Evolutionary conservation across 768 basidiomycete genomes (phyloP).

Genomic region (Leccinum obscurum): DNA sequence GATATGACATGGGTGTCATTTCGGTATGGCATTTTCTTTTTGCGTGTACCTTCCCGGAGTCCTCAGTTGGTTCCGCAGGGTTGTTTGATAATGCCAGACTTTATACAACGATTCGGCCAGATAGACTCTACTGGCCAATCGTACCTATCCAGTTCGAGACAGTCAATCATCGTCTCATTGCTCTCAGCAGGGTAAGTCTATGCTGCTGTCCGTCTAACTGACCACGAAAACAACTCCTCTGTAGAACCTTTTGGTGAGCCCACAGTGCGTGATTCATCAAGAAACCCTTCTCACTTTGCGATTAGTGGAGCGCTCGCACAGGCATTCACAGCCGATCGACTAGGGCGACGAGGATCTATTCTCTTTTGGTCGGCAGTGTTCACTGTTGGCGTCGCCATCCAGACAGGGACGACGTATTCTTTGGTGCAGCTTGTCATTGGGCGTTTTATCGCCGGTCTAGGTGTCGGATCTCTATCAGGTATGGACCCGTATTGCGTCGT

Average conservation of each 20-base stretch:
- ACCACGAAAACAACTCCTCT: not conserved
- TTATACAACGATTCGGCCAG: conserved; percentile 67
- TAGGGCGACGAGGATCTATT: conserved; percentile 72
- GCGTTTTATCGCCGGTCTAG: conserved; percentile 74
- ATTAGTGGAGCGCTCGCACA: conserved; percentile 62
- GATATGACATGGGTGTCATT: conserved; percentile 78
- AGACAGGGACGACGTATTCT: conserved; percentile 62
- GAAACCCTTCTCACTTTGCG: conserved; percentile 3
- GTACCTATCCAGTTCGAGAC: conserved; percentile 59
- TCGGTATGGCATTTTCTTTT: conserved; percentile 44
- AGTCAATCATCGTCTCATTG: conserved; percentile 77
- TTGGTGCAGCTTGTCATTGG: conserved; percentile 69
- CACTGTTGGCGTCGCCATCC: conserved; percentile 65
- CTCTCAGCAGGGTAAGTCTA: conserved; percentile 63
- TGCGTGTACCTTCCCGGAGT: conserved; percentile 4
- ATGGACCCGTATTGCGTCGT: conserved; percentile 10
- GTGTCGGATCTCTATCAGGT: conserved; percentile 76
- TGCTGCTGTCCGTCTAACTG: not conserved
- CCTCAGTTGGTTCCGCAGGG: conserved; percentile 41
- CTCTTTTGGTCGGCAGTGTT: conserved; percentile 76
- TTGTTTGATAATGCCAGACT: conserved; percentile 80
- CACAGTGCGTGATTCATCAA: not conserved
- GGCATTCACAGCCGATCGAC: conserved; percentile 72
- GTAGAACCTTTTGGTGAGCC: conserved; percentile 53
- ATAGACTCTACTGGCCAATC: conserved; percentile 44